These are phyloP conservation scores for Flueggea neowawraea DNA, from an alignment of 441 rosid species.

Conservation along the genomic window DNA sequence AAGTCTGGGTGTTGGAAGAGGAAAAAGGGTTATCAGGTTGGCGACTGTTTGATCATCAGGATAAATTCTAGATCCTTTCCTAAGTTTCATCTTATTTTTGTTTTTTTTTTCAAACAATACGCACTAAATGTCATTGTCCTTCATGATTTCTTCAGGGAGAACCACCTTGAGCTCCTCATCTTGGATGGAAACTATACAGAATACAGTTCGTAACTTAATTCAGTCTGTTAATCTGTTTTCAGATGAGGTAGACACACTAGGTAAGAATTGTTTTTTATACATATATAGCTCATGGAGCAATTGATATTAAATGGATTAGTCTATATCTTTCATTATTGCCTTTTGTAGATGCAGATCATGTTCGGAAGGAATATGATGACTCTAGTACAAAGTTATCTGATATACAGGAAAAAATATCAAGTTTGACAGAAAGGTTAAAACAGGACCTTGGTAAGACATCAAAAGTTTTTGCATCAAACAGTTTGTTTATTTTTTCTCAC, in stretches of 20 bases:
- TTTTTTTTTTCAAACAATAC: too few species aligned
- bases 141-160: conserved; percentile 17
- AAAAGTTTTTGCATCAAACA: not conserved
- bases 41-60: conserved; percentile 1
- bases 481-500: not conserved
- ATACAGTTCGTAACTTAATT: conserved; percentile 18
- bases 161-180: conserved; percentile 11
- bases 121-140: not conserved
- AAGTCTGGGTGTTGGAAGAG: not conserved
- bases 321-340: not conserved
- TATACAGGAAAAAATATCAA: conserved; percentile 31
- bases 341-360: conserved; percentile 23
- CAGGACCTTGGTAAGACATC: conserved; percentile 35
- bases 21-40: conserved; percentile 7
- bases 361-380: conserved; percentile 35
- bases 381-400: conserved; percentile 25
- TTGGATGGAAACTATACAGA: conserved; percentile 34
- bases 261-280: conserved; percentile 13
- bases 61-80: not conserved
- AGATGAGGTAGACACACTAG: conserved; percentile 24
- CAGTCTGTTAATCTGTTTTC: conserved; percentile 24
- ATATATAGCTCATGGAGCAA: not conserved
- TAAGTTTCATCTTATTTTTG: not conserved
- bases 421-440: conserved; percentile 34
- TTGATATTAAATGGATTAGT: not conserved